A percentile compares a stretch with the other conserved stretches of the same genome.
These are phyloP conservation scores for Fragaria nilgerrensis DNA, from an alignment of 306 rosid species.

Conservation along the genomic window DNA sequence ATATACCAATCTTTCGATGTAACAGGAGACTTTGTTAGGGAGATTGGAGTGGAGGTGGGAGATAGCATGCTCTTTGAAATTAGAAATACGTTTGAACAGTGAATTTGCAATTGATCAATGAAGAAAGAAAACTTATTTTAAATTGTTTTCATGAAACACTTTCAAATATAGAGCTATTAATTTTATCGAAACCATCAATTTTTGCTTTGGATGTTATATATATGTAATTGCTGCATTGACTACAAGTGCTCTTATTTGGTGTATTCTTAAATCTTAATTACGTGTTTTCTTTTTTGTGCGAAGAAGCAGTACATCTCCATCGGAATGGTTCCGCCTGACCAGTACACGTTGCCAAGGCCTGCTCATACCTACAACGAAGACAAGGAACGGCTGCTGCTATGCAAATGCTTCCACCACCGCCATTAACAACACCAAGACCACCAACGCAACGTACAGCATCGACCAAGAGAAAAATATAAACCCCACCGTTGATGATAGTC, in stretches of 20 bases:
- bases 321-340: background rate
- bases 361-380: background rate
- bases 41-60: constrained; percentile 42
- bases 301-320: constrained; percentile 17
- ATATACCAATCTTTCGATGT: constrained; percentile 9
- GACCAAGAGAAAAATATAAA: background rate
- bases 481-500: background rate
- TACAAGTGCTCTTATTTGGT: background rate
- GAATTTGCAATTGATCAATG: background rate
- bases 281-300: background rate
- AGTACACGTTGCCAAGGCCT: background rate
- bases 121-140: background rate
- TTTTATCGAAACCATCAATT: background rate
- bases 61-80: constrained; percentile 32
- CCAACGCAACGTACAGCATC: background rate
- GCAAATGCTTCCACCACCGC: background rate
- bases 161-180: background rate
- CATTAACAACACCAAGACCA: background rate
- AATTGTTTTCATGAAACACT: background rate
- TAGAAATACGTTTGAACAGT: background rate
- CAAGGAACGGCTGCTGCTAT: background rate
- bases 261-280: background rate
- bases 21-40: constrained; percentile 47
- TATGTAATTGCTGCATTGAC: background rate
- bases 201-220: background rate